A percentile compares a stretch with the other conserved stretches of the same genome.
These are phyloP conservation scores for Eragrostis nindensis DNA, from an alignment of 176 grass and related monocot genomes.

Conservation along the genomic window DNA sequence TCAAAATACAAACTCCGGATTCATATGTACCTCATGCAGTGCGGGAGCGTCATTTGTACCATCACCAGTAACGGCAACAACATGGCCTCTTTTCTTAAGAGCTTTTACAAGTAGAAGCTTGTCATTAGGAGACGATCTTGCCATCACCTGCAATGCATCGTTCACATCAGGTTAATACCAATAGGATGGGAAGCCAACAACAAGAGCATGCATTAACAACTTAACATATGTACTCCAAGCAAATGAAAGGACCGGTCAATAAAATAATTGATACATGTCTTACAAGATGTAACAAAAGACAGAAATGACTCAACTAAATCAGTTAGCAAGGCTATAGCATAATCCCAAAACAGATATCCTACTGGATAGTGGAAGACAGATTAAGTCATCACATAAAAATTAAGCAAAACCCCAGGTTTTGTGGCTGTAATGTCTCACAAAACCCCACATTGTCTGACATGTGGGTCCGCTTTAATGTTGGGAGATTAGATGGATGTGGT, in stretches of 20 bases:
- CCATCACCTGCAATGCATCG: constrained; percentile 78
- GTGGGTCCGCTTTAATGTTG: no score
- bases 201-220: constrained; percentile 18
- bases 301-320: constrained; percentile 12
- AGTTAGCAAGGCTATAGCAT: constrained; percentile 27
- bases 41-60: constrained; percentile 98
- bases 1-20: constrained; percentile 31
- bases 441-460: no score
- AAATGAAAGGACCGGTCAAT: background rate
- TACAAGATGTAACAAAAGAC: constrained; percentile 32
- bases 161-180: constrained; percentile 25
- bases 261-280: background rate
- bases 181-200: constrained; percentile 25
- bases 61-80: constrained; percentile 97
- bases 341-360: constrained; percentile 7
- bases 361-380: constrained; percentile 19
- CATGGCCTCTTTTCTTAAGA: constrained; percentile 76
- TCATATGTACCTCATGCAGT: constrained; percentile 68
- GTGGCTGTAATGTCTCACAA: no score
- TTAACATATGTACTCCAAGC: constrained; percentile 10
- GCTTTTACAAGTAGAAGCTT: constrained; percentile 89
- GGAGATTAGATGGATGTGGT: no score
- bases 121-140: constrained; percentile 92
- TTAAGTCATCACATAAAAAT: background rate
- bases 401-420: no score